Evolutionary conservation across 106 monocot genomes (phyloP), one percentile per base, ranked within the genome.

Genomic region (Ottelia alismoides): DNA sequence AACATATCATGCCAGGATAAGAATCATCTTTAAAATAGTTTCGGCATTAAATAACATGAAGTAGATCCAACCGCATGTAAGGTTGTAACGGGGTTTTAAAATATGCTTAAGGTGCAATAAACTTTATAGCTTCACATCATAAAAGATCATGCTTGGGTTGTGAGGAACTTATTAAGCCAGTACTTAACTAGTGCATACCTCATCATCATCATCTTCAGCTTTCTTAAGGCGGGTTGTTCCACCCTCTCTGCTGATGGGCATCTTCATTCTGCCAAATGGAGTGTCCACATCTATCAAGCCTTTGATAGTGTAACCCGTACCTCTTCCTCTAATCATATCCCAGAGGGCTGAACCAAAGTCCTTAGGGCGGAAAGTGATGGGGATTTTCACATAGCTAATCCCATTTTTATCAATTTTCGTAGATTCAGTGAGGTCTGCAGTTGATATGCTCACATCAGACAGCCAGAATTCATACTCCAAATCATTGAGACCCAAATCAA

Each of bases 251-350:
- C 26, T 70, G 40, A 90, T 78, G 2, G 90, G 90, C 53, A 90
- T 27, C 72, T 90, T 90, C 84, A 90, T 84, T 19, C 40, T 66
- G 1, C 90, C 90, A 64, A 84, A 90, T 5, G 90, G 84, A 60
- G 90, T 84, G 22, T 84, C 77, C 10, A 70, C 90, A 65, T 90
- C 72, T 54, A 90, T 77, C 22, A 69, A 73, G 30, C 90, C 90
- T 51, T 90, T 90, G 17, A 90, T 75, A 5, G 84, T 53, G 62
- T 84, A 90, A 45, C 84, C 84, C 28, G 69, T 78, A 17, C 80
- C 90, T 60, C 61, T 74, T 28, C 80, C 84, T 45, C 90, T 77
- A 25, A 90, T 84, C 84, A 90, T 84, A 44, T 84, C 85, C 85
- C 85, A 86, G 2, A 86, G 50, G 43, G 78, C 81, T 40, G 84